phyloP scores from a whole-genome alignment of 768 basidiomycete genomes.

The Mrakia hoshinonis region DNA sequence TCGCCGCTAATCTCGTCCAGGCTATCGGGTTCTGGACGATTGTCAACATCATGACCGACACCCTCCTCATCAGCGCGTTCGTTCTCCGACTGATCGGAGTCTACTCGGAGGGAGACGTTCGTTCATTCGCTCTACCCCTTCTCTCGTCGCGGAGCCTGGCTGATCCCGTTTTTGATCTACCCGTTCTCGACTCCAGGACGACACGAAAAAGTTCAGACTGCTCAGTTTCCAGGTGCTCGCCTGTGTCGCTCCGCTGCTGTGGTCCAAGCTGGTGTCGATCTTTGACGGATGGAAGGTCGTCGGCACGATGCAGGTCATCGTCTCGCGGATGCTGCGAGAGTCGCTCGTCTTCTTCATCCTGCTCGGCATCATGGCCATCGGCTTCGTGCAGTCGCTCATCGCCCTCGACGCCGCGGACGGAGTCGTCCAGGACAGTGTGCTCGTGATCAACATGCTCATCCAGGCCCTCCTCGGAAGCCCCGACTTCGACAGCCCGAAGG shows the following conservation, averaged over 20 bases:
- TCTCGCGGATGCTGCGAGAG: slow-evolving; percentile 63
- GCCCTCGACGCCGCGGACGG: slow-evolving; percentile 90
- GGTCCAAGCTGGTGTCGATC: slow-evolving; percentile 42
- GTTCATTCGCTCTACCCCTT: background rate
- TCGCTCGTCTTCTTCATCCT: slow-evolving; percentile 21
- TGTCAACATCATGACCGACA: slow-evolving; percentile 63
- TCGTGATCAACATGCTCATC: slow-evolving; percentile 55
- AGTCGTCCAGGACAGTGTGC: slow-evolving; percentile 45
- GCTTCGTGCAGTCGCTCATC: slow-evolving; percentile 77
- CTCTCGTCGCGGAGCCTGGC: background rate
- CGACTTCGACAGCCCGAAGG: slow-evolving; percentile 39
- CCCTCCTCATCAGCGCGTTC: slow-evolving; percentile 65
- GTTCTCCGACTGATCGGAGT: slow-evolving; percentile 58
- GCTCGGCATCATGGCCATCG: slow-evolving; percentile 67
- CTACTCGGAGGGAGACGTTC: slow-evolving; percentile 39
- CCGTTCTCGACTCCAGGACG: slow-evolving; percentile 27
- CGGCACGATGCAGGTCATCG: slow-evolving; percentile 83
- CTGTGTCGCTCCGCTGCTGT: slow-evolving; percentile 78
- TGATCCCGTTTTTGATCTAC: background rate
- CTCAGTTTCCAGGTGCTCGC: slow-evolving; percentile 81
- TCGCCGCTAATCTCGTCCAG: slow-evolving; percentile 53
- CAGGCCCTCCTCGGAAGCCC: slow-evolving; percentile 53
- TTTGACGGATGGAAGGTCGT: slow-evolving; percentile 77
- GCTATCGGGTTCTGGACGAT: slow-evolving; percentile 66
- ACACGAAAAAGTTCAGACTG: slow-evolving; percentile 43